A percentile compares a stretch with the other conserved stretches of the same genome.
Evolutionary conservation across 2,329 filamentous ascomycete species (phyloP).

Genomic region (Fusarium clavum): DNA sequence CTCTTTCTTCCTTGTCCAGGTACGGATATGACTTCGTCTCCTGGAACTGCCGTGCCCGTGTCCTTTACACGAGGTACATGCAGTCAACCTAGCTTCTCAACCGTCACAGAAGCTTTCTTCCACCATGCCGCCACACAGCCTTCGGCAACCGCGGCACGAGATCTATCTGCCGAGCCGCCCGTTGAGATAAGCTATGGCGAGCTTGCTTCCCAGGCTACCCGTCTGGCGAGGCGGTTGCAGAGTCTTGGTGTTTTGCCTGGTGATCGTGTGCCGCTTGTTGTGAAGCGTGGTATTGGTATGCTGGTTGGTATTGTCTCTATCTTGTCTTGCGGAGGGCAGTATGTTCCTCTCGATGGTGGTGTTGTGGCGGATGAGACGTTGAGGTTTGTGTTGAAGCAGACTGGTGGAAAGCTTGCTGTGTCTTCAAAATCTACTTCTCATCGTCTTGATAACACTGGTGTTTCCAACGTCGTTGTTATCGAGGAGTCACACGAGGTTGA

Average conservation of each 20-base stretch:
- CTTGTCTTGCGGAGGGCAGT: slow-evolving; percentile 67
- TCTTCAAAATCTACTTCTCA: slow-evolving; percentile 55
- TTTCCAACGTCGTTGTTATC: slow-evolving; percentile 46
- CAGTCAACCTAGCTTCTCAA: slow-evolving; percentile 44
- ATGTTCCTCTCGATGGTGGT: slow-evolving; percentile 69
- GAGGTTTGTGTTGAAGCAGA: slow-evolving; percentile 61
- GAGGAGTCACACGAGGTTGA: slow-evolving; percentile 38
- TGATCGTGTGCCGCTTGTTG: slow-evolving; percentile 65
- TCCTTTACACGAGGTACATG: slow-evolving; percentile 39
- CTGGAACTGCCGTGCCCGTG: slow-evolving; percentile 26
- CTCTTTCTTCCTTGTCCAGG: slow-evolving; percentile 2
- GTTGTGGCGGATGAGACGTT: slow-evolving; percentile 62
- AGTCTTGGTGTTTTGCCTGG: slow-evolving; percentile 56
- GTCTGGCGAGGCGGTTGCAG: slow-evolving; percentile 55
- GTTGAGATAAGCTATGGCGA: slow-evolving; percentile 59
- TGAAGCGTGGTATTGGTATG: slow-evolving; percentile 67
- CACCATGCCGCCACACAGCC: slow-evolving; percentile 54
- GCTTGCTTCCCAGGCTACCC: slow-evolving; percentile 51
- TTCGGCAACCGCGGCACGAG: slow-evolving; percentile 53
- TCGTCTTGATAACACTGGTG: slow-evolving; percentile 39
- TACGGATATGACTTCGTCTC: slow-evolving; percentile 20
- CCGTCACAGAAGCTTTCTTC: slow-evolving; percentile 53
- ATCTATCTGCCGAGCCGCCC: slow-evolving; percentile 47
- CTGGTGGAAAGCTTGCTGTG: slow-evolving; percentile 56
- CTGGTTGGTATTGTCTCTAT: slow-evolving; percentile 66